phyloP scores from a whole-genome alignment of 768 basidiomycete species.

The Tylopilus subfusipes region DNA sequence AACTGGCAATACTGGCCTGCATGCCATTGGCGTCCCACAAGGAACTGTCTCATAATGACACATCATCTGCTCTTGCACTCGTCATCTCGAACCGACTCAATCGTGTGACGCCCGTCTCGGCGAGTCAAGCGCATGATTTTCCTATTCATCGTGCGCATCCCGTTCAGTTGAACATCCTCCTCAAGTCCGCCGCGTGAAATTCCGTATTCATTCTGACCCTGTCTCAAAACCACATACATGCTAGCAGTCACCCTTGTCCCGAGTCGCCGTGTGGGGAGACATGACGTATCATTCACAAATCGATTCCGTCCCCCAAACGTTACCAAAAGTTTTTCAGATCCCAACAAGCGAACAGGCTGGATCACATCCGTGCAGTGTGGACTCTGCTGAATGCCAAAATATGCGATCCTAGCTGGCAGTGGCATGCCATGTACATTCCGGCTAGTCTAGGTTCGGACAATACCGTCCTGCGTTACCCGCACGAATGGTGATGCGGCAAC shows the following conservation, averaged over 20 bases:
- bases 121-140: conserved; percentile 6
- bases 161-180: conserved; percentile 11
- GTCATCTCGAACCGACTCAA: conserved; percentile 2
- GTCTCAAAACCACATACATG: conserved; percentile 8
- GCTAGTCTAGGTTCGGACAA: conserved; percentile 11
- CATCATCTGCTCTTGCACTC: not conserved
- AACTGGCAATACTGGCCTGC: conserved; percentile 15
- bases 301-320: conserved; percentile 9
- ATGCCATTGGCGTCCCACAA: conserved; percentile 14
- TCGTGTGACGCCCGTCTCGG: conserved; percentile 4
- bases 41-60: conserved; percentile 23
- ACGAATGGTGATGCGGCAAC: conserved; percentile 14
- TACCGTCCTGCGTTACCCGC: conserved; percentile 16
- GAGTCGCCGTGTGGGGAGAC: conserved; percentile 22
- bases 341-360: conserved; percentile 3
- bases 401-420: not conserved
- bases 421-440: conserved; percentile 10
- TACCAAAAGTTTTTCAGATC: conserved; percentile 7
- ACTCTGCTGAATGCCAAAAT: conserved; percentile 7
- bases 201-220: conserved; percentile 14
- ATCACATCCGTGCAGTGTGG: conserved; percentile 8
- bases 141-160: not conserved
- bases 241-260: conserved; percentile 3
- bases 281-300: conserved; percentile 20
- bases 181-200: conserved; percentile 20